phyloP scores from a whole-genome alignment of 306 rosid species.

The Dalbergia cultrata region DNA sequence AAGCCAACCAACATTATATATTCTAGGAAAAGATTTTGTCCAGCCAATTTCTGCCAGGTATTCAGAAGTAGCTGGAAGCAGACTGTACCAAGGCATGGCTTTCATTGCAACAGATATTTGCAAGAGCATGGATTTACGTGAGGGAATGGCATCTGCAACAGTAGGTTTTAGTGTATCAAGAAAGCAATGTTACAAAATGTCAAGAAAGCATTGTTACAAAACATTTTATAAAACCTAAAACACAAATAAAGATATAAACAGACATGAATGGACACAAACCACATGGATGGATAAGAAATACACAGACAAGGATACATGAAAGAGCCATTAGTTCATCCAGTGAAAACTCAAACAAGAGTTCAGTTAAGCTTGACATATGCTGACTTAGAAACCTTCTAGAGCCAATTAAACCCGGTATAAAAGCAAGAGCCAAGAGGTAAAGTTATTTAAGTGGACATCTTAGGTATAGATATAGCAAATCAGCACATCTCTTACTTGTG shows the following conservation, averaged over 20 bases:
- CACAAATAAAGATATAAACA: slow-evolving; percentile 8
- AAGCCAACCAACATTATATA: slow-evolving; percentile 66
- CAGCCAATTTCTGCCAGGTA: slow-evolving; percentile 82
- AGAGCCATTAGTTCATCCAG: slow-evolving; percentile 6
- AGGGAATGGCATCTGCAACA: slow-evolving; percentile 85
- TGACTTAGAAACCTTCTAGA: slow-evolving; percentile 27
- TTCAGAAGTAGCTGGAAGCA: slow-evolving; percentile 83
- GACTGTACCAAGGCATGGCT: slow-evolving; percentile 90
- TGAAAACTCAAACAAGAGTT: not conserved
- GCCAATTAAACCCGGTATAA: slow-evolving; percentile 1
- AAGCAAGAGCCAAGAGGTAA: not conserved
- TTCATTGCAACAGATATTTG: slow-evolving; percentile 87
- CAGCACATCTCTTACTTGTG: not conserved
- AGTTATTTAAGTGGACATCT: not conserved
- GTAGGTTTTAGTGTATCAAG: slow-evolving; percentile 40
- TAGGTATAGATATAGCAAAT: not conserved
- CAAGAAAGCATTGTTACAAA: slow-evolving; percentile 27
- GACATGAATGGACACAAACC: slow-evolving; percentile 16
- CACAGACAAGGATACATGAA: not conserved
- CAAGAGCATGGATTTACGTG: slow-evolving; percentile 77
- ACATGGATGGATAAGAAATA: not conserved
- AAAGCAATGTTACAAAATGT: slow-evolving; percentile 19
- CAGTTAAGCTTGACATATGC: not conserved
- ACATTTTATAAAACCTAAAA: not conserved
- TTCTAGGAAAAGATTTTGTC: slow-evolving; percentile 78